Evolutionary conservation across 306 rosid species (phyloP).

Genomic region (Acacia confusa): DNA sequence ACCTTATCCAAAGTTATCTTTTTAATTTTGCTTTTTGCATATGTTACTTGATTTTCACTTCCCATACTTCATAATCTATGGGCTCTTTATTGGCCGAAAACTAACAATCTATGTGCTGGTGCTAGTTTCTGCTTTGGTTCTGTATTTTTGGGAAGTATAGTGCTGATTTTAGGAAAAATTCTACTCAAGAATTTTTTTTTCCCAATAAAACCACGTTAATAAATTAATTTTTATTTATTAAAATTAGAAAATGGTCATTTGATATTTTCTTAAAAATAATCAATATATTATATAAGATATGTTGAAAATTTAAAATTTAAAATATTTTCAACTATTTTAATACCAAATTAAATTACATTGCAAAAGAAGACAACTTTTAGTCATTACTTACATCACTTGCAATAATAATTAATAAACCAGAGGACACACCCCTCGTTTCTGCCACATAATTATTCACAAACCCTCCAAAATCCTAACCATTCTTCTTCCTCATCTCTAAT

Average conservation of each 20-base stretch:
- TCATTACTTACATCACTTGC: neutral
- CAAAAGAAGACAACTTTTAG: neutral
- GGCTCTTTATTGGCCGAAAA: neutral
- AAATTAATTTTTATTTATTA: neutral
- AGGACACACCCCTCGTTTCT: no score
- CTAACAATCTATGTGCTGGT: neutral
- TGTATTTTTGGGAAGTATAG: neutral
- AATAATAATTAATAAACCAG: neutral
- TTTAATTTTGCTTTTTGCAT: neutral
- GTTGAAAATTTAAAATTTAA: neutral
- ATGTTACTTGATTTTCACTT: neutral
- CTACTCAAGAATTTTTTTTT: neutral
- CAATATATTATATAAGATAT: neutral
- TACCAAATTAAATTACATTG: neutral
- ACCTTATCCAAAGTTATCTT: constrained; percentile 34
- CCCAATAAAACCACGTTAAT: neutral
- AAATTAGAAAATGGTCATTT: neutral
- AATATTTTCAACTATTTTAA: neutral
- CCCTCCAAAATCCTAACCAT: no score
- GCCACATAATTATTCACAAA: no score
- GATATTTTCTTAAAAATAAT: neutral
- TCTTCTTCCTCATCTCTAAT: no score
- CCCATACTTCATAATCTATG: neutral
- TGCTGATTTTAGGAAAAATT: neutral
- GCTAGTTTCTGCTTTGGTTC: neutral